Conservation (phyloP, 108 stramenopile species). For the Aurantiochytrium sp. region DNA sequence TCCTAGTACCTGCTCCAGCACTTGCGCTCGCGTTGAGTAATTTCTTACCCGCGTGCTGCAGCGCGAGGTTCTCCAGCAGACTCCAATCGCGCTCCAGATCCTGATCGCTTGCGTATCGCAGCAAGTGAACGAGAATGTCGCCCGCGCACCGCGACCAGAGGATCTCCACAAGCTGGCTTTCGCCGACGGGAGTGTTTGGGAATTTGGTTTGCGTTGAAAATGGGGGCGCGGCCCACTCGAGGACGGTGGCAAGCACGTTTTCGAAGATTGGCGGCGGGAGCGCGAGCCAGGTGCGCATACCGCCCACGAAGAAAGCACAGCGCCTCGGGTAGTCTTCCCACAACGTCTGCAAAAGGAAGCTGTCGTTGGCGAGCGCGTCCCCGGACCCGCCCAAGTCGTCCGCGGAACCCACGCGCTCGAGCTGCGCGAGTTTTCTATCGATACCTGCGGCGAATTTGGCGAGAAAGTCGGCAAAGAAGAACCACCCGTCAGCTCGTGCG, state of each 20-base stretch:
- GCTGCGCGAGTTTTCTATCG: neutral
- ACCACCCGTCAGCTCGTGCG: neutral
- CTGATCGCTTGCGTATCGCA: neutral
- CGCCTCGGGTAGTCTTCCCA: conserved; percentile 12
- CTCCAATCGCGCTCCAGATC: neutral
- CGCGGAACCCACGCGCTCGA: neutral
- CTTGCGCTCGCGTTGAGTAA: too few species aligned
- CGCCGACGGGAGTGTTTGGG: neutral
- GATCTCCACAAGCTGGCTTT: neutral
- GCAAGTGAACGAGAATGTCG: neutral
- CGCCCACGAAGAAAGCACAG: neutral
- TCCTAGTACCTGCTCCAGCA: too few species aligned
- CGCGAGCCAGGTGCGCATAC: neutral
- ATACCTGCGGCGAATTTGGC: neutral
- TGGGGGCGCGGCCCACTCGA: neutral
- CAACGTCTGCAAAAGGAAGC: neutral
- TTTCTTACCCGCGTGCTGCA: neutral
- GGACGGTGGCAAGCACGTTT: neutral
- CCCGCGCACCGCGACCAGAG: neutral
- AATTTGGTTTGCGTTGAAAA: neutral
- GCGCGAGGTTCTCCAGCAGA: neutral
- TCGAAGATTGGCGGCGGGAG: neutral
- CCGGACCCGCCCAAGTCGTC: neutral
- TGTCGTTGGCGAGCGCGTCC: neutral
- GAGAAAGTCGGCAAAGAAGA: neutral